Evolutionary conservation across 345 rosid genomes (phyloP).

Genomic region (Heritiera fomes): DNA sequence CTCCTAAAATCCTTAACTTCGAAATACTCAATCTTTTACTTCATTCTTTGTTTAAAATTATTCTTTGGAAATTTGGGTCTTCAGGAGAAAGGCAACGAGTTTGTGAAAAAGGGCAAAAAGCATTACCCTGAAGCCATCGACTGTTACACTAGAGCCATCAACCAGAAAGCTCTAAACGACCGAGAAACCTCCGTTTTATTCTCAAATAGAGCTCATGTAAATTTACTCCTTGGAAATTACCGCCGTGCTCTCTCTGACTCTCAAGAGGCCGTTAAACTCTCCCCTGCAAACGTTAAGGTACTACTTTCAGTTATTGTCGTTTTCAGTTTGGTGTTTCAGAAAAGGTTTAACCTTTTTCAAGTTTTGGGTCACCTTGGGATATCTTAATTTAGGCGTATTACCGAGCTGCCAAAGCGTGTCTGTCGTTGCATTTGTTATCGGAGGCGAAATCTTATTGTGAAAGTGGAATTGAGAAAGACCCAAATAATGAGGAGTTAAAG

Average conservation of each 20-base stretch:
- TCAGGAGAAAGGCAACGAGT: constrained; percentile 85
- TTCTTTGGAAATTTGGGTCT: background rate
- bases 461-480: constrained; percentile 59
- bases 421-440: constrained; percentile 56
- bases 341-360: background rate
- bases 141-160: constrained; percentile 78
- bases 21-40: background rate
- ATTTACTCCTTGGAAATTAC: constrained; percentile 71
- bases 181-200: constrained; percentile 64
- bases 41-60: background rate
- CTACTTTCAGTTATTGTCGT: constrained; percentile 9
- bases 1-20: background rate
- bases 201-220: constrained; percentile 87
- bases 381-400: constrained; percentile 55
- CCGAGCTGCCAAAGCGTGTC: constrained; percentile 87
- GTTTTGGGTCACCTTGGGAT: background rate
- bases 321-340: background rate
- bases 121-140: constrained; percentile 78
- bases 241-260: constrained; percentile 83
- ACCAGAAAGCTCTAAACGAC: constrained; percentile 59
- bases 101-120: constrained; percentile 84
- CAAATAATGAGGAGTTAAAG: constrained; percentile 66
- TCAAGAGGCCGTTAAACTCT: constrained; percentile 63
- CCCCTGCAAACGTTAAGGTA: constrained; percentile 69
- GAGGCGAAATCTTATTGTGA: constrained; percentile 61